These are phyloP conservation scores for Spathaspora girioi DNA, from an alignment of 805 yeast species.

Conservation along the genomic window DNA sequence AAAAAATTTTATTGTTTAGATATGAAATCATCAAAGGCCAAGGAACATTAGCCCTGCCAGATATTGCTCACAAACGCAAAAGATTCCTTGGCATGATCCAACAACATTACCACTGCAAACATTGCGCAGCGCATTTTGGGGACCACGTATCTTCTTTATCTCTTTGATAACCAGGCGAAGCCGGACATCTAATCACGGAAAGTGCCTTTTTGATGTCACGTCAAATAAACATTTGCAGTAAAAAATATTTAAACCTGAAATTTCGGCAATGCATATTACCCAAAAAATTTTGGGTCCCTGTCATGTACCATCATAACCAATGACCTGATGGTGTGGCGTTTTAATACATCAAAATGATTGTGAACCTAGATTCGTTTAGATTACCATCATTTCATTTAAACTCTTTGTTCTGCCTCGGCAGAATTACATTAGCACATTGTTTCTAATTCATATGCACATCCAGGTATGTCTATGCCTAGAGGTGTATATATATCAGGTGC, in stretches of 20 bases:
- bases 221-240: neutral
- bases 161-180: too few relatives aligned
- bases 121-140: neutral
- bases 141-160: neutral
- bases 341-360: neutral
- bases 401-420: neutral
- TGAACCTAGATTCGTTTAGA: neutral
- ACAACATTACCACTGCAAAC: neutral
- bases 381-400: neutral
- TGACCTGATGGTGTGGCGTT: neutral
- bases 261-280: neutral
- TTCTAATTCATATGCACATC: neutral
- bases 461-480: neutral
- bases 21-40: too few relatives aligned
- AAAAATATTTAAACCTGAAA: neutral
- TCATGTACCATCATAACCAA: neutral
- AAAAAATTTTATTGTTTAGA: too few relatives aligned
- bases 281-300: neutral
- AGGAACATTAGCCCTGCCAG: too few relatives aligned
- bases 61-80: neutral
- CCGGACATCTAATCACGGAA: too few relatives aligned
- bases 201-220: too few relatives aligned
- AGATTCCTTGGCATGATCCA: neutral
- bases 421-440: neutral
- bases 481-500: too few relatives aligned